These are phyloP conservation scores for Trichosporon inkin DNA, from an alignment of 1,284 basidiomycete genomes.

Conservation along the genomic window DNA sequence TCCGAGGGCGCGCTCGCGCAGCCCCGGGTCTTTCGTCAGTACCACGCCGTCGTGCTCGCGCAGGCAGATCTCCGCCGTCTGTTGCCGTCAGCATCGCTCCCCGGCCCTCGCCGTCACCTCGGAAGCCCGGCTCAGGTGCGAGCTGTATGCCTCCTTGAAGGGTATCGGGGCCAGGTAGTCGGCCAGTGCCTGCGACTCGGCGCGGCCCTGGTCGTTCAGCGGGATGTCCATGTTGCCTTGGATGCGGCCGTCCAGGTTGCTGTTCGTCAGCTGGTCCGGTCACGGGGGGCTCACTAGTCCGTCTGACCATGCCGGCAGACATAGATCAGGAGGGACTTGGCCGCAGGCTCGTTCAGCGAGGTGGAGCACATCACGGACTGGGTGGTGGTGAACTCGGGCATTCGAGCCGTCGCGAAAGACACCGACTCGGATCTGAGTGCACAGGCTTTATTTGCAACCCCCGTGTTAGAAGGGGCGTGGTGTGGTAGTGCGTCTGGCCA, in stretches of 20 bases:
- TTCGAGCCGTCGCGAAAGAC: neutral
- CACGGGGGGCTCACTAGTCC: conserved; percentile 35
- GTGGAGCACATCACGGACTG: neutral
- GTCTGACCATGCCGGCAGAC: conserved; percentile 47
- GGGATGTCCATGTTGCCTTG: conserved; percentile 48
- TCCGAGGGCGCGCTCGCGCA: conserved; percentile 38
- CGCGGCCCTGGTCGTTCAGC: conserved; percentile 42
- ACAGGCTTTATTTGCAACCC: neutral
- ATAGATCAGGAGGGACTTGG: conserved; percentile 31
- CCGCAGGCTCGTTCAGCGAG: neutral
- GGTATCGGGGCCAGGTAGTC: conserved; percentile 25
- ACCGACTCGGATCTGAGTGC: neutral
- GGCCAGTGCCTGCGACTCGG: conserved; percentile 32
- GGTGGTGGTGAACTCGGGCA: neutral
- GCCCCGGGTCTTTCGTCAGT: conserved; percentile 23
- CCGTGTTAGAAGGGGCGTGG: too few species aligned
- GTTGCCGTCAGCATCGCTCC: neutral
- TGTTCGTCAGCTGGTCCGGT: conserved; percentile 15
- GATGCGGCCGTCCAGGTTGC: conserved; percentile 44
- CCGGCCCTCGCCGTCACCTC: conserved; percentile 31
- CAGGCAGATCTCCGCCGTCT: conserved; percentile 41
- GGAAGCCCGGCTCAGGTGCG: conserved; percentile 36
- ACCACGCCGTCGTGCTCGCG: conserved; percentile 23
- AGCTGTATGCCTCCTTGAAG: conserved; percentile 33
- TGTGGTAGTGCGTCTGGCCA: too few species aligned